These are phyloP conservation scores for Heteromeles arbutifolia DNA, from an alignment of 306 rosid genomes.

Conservation along the genomic window DNA sequence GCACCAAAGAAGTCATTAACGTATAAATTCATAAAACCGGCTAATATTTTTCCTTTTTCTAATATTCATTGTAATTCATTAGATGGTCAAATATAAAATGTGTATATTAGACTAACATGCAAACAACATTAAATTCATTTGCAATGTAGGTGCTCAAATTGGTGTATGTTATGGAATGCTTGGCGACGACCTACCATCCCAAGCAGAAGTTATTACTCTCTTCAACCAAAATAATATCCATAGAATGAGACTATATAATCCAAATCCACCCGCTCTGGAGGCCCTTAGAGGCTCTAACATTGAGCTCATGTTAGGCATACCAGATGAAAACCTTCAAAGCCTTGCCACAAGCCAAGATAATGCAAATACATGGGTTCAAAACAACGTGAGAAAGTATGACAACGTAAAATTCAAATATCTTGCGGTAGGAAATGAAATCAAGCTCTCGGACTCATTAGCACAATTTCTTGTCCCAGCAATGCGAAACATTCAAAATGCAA, in stretches of 20 bases:
- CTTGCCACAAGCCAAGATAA: slow-evolving; percentile 8
- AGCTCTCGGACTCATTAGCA: not conserved
- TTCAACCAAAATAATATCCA: slow-evolving; percentile 12
- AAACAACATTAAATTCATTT: not conserved
- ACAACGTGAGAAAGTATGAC: not conserved
- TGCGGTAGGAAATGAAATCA: slow-evolving; percentile 22
- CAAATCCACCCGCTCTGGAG: slow-evolving; percentile 16
- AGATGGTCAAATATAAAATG: not conserved
- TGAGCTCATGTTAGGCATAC: slow-evolving; percentile 20
- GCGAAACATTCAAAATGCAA: slow-evolving; percentile 16
- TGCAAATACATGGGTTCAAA: slow-evolving; percentile 20
- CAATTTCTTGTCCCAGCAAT: slow-evolving; percentile 15
- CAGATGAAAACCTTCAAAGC: slow-evolving; percentile 3
- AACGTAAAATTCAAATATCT: slow-evolving; percentile 26
- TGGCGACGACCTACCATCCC: slow-evolving; percentile 25
- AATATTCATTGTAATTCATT: not conserved
- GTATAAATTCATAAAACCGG: too few relatives aligned
- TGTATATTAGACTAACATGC: not conserved
- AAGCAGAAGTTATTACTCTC: slow-evolving; percentile 21
- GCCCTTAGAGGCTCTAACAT: slow-evolving; percentile 36
- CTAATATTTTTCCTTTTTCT: not conserved
- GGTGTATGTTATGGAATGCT: slow-evolving; percentile 40
- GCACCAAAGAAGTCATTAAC: too few relatives aligned
- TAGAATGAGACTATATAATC: slow-evolving; percentile 29
- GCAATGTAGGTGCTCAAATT: slow-evolving; percentile 29